Percentiles rank a stretch among this genome's conserved stretches.
These are phyloP conservation scores for Fusarium palustre DNA, from an alignment of 2,329 filamentous ascomycete species.

Conservation along the genomic window DNA sequence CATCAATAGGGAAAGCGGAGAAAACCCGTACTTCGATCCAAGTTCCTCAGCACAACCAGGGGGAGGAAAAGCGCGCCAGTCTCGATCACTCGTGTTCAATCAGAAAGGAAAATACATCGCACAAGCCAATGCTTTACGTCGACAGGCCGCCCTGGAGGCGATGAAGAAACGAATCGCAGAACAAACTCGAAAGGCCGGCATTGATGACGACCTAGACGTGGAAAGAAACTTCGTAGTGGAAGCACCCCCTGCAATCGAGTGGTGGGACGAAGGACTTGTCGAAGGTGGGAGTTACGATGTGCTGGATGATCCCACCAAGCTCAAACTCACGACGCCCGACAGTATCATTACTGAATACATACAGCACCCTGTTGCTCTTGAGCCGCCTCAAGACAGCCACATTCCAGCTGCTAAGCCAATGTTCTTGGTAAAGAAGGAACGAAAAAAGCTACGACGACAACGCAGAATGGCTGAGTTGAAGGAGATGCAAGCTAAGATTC, in stretches of 20 bases:
- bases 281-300: constrained; percentile 79
- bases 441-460: constrained; percentile 89
- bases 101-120: constrained; percentile 97
- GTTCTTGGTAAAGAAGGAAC: constrained; percentile 91
- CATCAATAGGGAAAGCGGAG: constrained; percentile 21
- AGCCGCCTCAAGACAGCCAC: constrained; percentile 90
- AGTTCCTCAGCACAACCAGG: constrained; percentile 70
- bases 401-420: constrained; percentile 85
- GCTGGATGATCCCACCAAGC: constrained; percentile 71
- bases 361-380: constrained; percentile 90
- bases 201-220: constrained; percentile 89
- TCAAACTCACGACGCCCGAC: constrained; percentile 83
- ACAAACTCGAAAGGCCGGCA: constrained; percentile 87
- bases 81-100: constrained; percentile 87
- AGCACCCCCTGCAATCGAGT: constrained; percentile 87
- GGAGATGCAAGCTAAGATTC: constrained; percentile 95
- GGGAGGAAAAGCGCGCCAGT: constrained; percentile 71
- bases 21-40: constrained; percentile 86
- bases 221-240: constrained; percentile 92
- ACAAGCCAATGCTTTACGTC: constrained; percentile 88
- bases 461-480: constrained; percentile 93
- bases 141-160: constrained; percentile 88
- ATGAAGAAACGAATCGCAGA: constrained; percentile 95
- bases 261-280: constrained; percentile 95
- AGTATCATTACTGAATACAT: constrained; percentile 91